phyloP scores from a whole-genome alignment of 2,329 filamentous ascomycete genomes.

The Canariomyces notabilis region DNA sequence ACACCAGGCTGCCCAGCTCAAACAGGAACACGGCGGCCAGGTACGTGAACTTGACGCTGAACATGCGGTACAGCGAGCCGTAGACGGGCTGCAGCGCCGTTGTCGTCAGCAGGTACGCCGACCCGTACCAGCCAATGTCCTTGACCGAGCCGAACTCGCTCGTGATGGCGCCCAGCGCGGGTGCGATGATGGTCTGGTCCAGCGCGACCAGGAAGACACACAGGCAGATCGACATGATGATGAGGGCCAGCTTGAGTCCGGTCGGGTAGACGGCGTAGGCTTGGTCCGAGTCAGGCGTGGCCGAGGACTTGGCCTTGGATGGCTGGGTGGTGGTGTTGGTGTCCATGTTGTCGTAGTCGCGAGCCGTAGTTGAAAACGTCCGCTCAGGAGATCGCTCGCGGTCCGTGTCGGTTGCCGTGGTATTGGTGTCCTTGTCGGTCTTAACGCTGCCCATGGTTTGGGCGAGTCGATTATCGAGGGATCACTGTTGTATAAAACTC shows the following conservation, averaged over 20 bases:
- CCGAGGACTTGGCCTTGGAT: conserved; percentile 4
- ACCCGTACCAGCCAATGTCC: conserved; percentile 51
- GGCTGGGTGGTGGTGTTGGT: not conserved
- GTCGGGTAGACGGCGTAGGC: conserved; percentile 34
- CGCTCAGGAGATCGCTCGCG: conserved; percentile 8
- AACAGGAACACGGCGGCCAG: conserved; percentile 34
- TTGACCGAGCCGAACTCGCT: conserved; percentile 39
- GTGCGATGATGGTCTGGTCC: conserved; percentile 49
- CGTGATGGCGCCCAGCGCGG: conserved; percentile 49
- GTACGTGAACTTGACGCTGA: conserved; percentile 44
- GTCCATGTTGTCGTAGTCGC: not conserved
- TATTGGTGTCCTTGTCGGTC: conserved; percentile 15
- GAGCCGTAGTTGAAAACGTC: not conserved
- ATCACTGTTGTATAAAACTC: too few species aligned
- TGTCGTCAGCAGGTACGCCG: conserved; percentile 44
- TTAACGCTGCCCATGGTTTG: not conserved
- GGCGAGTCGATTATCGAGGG: too few species aligned
- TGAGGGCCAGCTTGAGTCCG: conserved; percentile 36
- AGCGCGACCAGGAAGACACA: conserved; percentile 46
- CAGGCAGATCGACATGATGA: conserved; percentile 41
- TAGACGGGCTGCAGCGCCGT: conserved; percentile 47
- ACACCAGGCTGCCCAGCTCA: conserved; percentile 33
- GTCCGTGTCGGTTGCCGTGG: conserved; percentile 19
- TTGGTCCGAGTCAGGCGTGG: conserved; percentile 6
- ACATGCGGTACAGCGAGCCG: conserved; percentile 46